These are phyloP conservation scores for Trichoderma guizhouense DNA, from an alignment of 2,329 filamentous ascomycete genomes.

Conservation along the genomic window DNA sequence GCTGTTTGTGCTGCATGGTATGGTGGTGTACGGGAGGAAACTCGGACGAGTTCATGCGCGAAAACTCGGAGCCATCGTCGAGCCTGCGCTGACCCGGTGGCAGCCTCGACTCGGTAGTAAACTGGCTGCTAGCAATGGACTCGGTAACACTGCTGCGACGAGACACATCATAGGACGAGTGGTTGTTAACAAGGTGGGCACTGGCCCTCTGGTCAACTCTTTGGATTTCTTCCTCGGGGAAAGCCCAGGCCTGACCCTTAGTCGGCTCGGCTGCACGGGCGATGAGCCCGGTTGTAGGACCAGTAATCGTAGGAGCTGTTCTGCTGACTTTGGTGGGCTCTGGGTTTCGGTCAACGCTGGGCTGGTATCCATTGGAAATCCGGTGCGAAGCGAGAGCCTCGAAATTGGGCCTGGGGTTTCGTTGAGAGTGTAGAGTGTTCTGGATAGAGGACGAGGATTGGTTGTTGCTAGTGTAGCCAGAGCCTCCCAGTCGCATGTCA, in stretches of 20 bases:
- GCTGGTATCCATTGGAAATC: conserved; percentile 64
- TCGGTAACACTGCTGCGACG: conserved; percentile 73
- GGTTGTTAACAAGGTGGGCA: conserved; percentile 29
- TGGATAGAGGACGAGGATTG: conserved; percentile 73
- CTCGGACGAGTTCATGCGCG: conserved; percentile 50
- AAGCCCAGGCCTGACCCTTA: conserved; percentile 81
- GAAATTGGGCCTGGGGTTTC: conserved; percentile 53
- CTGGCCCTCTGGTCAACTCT: conserved; percentile 40
- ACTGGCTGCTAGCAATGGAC: conserved; percentile 76
- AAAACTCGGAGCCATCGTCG: conserved; percentile 57
- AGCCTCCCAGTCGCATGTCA: conserved; percentile 64
- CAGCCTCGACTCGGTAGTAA: conserved; percentile 68
- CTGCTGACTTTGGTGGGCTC: conserved; percentile 53
- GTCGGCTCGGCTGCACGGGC: conserved; percentile 73
- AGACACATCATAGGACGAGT: conserved; percentile 54
- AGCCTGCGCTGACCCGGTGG: conserved; percentile 69
- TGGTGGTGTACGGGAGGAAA: conserved; percentile 67
- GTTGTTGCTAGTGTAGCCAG: conserved; percentile 73
- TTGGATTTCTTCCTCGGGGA: conserved; percentile 68
- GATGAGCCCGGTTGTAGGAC: conserved; percentile 61
- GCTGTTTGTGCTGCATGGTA: conserved; percentile 69
- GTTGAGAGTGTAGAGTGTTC: conserved; percentile 64
- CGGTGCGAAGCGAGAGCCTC: conserved; percentile 55
- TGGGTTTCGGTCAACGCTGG: conserved; percentile 55
- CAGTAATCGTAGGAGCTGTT: conserved; percentile 73